Conservation (phyloP, 192 early-diverging fungal species). For the Kappamyces sp. region DNA sequence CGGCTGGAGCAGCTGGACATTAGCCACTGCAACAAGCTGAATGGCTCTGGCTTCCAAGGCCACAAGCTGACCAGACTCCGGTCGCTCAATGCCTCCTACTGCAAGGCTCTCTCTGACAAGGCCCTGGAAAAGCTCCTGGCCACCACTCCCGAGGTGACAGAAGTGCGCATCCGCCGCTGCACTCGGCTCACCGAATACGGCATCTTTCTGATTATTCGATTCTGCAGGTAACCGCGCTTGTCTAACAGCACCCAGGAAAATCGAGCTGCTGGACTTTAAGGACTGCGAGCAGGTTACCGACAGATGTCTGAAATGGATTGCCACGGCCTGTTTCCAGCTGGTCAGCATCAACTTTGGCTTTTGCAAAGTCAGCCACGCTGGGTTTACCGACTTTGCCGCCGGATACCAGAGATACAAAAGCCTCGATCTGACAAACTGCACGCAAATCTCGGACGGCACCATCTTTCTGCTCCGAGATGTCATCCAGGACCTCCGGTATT, state of each 20-base stretch:
- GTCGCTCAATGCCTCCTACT: conserved; percentile 40
- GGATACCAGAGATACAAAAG: conserved; percentile 31
- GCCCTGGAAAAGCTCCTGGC: conserved; percentile 39
- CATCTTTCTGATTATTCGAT: conserved; percentile 42
- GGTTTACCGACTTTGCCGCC: conserved; percentile 41
- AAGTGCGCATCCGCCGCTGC: conserved; percentile 37
- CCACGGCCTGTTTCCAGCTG: conserved; percentile 31
- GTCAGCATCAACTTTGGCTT: conserved; percentile 33
- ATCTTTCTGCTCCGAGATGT: conserved; percentile 34
- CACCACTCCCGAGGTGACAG: conserved; percentile 30
- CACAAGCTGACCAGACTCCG: conserved; percentile 33
- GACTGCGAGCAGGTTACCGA: conserved; percentile 48
- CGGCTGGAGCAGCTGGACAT: conserved; percentile 32
- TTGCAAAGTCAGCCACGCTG: conserved; percentile 45
- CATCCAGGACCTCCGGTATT: conserved; percentile 21
- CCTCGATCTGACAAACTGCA: conserved; percentile 37
- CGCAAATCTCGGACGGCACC: conserved; percentile 37
- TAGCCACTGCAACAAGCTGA: conserved; percentile 48
- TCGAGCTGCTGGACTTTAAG: conserved; percentile 28
- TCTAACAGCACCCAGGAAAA: conserved; percentile 9
- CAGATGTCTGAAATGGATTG: conserved; percentile 48
- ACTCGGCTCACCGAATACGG: conserved; percentile 41
- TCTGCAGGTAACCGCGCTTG: conserved; percentile 30
- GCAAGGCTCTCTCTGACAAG: conserved; percentile 45
- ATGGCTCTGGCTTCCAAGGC: conserved; percentile 33